Evolutionary conservation across 768 basidiomycete species (phyloP), one percentile per base, ranked within the genome.

Genomic region (Asterophora lycoperdoides): DNA sequence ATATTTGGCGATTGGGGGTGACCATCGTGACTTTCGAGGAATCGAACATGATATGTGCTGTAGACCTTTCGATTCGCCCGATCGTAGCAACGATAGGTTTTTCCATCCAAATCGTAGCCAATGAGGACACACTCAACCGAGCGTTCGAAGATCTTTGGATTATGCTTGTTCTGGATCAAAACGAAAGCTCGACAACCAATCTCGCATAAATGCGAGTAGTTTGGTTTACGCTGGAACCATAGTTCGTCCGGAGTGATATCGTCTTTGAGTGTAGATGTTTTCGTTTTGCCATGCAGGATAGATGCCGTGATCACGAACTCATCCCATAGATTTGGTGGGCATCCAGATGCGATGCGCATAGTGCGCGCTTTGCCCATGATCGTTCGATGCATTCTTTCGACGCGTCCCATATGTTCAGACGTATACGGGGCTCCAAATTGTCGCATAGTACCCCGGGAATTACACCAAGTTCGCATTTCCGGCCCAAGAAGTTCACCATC

Each of bases 91-190:
- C 58, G 1, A 46, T 26, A 1, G 60, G n/a, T n/a, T n/a, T n/a
- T n/a, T n/a, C n/a, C n/a, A n/a, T n/a, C n/a, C n/a, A n/a, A n/a
- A n/a, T n/a, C 56, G 46, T 73, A 75, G 1, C 73, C 68, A 45
- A 74, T 61, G 32, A 72, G 68, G 1, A 68, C 46, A 45, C 73
- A 73, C 56, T 70, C 65, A 30, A 61, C 20, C 1, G 55, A 56
- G 2, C 51, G 43, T 9, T 52, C 53, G 28, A 41, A 55, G 15
- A 66, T 56, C 23, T 64, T 64, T 0, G 62, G 59, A 26, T 64
- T n/a, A n/a, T n/a, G n/a, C n/a, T n/a, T n/a, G n/a, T n/a, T n/a
- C n/a, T n/a, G n/a, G n/a, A n/a, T n/a, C n/a, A n/a, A n/a, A n/a
- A n/a, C n/a, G n/a, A n/a, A n/a, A n/a, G n/a, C n/a, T n/a, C n/a